These are phyloP conservation scores for Cordia subcordata DNA, from an alignment of 257 asterid species.

Conservation along the genomic window DNA sequence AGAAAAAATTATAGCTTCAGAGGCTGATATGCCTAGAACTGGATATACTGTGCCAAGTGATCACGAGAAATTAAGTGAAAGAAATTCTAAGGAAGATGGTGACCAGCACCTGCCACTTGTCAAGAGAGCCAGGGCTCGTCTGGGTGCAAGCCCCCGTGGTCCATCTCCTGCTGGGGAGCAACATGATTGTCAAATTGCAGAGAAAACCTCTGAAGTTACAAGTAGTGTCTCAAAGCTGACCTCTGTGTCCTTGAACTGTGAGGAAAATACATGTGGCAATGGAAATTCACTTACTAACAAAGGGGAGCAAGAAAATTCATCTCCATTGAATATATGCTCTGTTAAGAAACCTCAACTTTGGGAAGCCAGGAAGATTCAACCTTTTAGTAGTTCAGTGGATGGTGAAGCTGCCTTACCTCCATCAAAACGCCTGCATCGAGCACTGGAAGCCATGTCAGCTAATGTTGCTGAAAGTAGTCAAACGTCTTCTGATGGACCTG, in stretches of 20 bases:
- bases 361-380: slow-evolving; percentile 44
- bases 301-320: slow-evolving; percentile 24
- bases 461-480: slow-evolving; percentile 68
- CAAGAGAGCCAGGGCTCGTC: slow-evolving; percentile 92
- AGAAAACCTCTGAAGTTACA: slow-evolving; percentile 42
- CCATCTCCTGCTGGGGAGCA: slow-evolving; percentile 39
- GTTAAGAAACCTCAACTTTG: slow-evolving; percentile 36
- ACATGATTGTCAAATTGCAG: slow-evolving; percentile 34
- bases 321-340: slow-evolving; percentile 32
- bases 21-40: slow-evolving; percentile 32
- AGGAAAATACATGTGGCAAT: slow-evolving; percentile 38
- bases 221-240: slow-evolving; percentile 30
- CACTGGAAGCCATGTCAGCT: slow-evolving; percentile 98
- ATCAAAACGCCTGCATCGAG: slow-evolving; percentile 91
- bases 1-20: slow-evolving; percentile 34
- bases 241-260: slow-evolving; percentile 31
- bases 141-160: slow-evolving; percentile 39
- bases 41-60: slow-evolving; percentile 36
- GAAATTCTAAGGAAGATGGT: slow-evolving; percentile 54
- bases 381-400: slow-evolving; percentile 39
- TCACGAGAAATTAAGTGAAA: slow-evolving; percentile 37
- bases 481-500: slow-evolving; percentile 34
- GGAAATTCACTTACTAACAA: slow-evolving; percentile 20
- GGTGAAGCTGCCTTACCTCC: slow-evolving; percentile 98
- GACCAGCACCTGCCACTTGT: slow-evolving; percentile 89